Evolutionary conservation across 129 eudicot genomes (phyloP), one percentile per base, ranked within the genome.

Genomic region (Flaveria trinervia): DNA sequence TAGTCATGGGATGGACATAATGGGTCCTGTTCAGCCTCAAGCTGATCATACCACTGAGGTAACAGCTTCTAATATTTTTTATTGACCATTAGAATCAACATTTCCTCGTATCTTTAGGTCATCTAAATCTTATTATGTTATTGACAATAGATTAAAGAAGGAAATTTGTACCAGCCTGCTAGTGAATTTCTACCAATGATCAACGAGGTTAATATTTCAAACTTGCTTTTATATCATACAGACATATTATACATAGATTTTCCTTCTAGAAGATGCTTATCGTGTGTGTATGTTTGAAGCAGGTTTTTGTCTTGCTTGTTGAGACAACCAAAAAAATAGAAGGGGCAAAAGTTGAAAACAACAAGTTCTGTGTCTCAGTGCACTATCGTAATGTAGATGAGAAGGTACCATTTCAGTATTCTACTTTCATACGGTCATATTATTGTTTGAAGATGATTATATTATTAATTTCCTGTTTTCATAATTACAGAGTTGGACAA

Each of bases 1-100:
- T 49, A 95, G 99, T 82, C 99, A 95, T 73, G 99, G 99, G 43
- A 92, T 95, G 99, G 99, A 95, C 82, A 95, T 95, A 26, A 83
- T 89, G 92, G 89, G 91, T 67, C 99, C 97, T 30, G 90, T 84
- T 75, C 80, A 73, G 25, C 78, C 90, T 64, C 49, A 86, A 43
- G 70, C 71, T 64, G 90, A 83, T 65, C 80, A 70, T 66, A 79
- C 76, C 65, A 61, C 71, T 72, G 90, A 89, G 96, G 99, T 91
- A 81, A 30, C 62, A 68, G 48, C 14, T 18, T 14, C 18, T 23
- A 15, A 3, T 28, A 16, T 12, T 18, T 67, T 51, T n/a, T 9
- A n/a, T 20, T 75, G 75, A 52, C 20, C 49, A 30, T 12, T 56
- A 51, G 46, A 72, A 39, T 43, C 67, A 62, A 4, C 9, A 10